phyloP scores from a whole-genome alignment of 495 filamentous ascomycete genomes.

The Talaromyces thailandensis region DNA sequence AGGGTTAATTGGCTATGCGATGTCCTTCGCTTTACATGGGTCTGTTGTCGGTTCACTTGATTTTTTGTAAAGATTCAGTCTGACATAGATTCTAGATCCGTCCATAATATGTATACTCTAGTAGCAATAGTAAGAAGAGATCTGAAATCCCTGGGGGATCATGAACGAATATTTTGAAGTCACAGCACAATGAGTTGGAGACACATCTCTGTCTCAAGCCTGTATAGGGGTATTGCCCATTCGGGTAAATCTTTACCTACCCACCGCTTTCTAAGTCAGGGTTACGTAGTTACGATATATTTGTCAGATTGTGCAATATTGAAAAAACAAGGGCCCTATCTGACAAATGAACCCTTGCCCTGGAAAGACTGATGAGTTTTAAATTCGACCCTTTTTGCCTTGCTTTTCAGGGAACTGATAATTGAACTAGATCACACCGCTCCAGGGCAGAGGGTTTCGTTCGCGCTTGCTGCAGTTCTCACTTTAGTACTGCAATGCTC shows the following conservation, averaged over 20 bases:
- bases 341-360: background rate
- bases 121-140: background rate
- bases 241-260: background rate
- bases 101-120: background rate
- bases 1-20: background rate
- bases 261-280: background rate
- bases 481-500: background rate
- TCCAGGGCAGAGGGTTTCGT: background rate
- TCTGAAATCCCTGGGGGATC: background rate
- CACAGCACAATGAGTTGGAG: background rate
- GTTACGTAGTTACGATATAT: background rate
- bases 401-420: background rate
- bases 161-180: background rate
- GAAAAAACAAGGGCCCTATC: background rate
- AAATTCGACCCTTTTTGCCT: background rate
- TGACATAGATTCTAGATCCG: background rate
- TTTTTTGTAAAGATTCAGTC: background rate
- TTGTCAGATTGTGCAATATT: background rate
- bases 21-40: background rate
- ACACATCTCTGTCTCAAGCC: background rate
- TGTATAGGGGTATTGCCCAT: background rate
- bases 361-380: background rate
- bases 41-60: background rate
- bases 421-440: background rate
- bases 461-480: background rate